Evolutionary conservation across 305 asterid species (phyloP).

Genomic region (Solanum hybrid): DNA sequence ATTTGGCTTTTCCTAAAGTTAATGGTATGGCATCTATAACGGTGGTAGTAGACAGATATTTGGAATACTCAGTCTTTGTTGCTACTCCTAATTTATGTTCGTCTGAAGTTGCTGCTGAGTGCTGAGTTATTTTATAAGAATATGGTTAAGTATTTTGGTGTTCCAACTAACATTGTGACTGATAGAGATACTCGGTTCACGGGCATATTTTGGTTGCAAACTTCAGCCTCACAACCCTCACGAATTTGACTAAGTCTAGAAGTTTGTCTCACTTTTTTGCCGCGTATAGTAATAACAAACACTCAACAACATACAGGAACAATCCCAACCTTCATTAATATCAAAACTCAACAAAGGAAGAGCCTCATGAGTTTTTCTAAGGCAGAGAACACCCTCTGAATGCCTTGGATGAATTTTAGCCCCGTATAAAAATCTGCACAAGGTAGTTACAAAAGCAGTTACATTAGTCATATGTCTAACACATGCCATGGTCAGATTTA

Average conservation of each 20-base stretch:
- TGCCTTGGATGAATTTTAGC: background rate
- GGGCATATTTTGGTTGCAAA: background rate
- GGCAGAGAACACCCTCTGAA: background rate
- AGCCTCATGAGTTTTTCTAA: background rate
- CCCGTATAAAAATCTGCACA: background rate
- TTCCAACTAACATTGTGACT: background rate
- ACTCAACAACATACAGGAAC: no score
- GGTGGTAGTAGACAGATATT: background rate
- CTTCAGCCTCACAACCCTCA: background rate
- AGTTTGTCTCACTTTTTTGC: background rate
- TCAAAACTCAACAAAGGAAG: background rate
- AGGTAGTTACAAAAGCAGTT: background rate
- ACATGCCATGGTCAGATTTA: background rate
- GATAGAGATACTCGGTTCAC: background rate
- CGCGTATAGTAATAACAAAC: no score
- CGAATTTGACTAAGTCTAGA: background rate
- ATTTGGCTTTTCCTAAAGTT: background rate
- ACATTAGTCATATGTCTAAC: background rate
- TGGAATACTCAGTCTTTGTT: no score
- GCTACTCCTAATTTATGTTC: background rate
- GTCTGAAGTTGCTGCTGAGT: background rate
- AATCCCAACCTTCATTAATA: background rate
- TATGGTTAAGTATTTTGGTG: background rate
- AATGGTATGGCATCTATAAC: background rate
- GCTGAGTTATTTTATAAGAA: background rate